These are phyloP conservation scores for Elymus sibiricus DNA, from an alignment of 176 grass and related monocot species.

Conservation along the genomic window DNA sequence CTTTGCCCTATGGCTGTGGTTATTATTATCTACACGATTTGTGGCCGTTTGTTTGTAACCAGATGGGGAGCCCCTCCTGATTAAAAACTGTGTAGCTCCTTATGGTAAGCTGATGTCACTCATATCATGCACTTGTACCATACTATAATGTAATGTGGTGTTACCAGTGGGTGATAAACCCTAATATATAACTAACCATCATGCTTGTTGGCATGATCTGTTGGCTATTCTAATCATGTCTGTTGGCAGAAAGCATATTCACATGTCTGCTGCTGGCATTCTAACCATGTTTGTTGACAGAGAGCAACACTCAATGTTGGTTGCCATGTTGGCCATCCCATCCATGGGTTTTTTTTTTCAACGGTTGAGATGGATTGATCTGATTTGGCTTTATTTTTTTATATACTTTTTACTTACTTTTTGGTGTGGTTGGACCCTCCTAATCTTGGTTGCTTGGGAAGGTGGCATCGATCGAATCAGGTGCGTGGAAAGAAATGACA, in stretches of 20 bases:
- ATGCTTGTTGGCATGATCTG: not conserved
- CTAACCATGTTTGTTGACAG: not conserved
- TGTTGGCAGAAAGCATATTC: conserved; percentile 8
- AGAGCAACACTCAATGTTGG: not conserved
- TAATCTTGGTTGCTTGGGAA: conserved; percentile 45
- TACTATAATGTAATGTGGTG: conserved; percentile 12
- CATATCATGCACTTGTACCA: not conserved
- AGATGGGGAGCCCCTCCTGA: conserved; percentile 30
- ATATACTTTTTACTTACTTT: not conserved
- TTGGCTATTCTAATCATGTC: conserved; percentile 15
- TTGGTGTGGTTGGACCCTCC: conserved; percentile 34
- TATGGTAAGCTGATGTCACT: not conserved
- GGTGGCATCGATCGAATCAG: conserved; percentile 24
- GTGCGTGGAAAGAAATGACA: conserved; percentile 10
- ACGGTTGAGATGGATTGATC: not conserved
- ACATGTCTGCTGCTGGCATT: not conserved
- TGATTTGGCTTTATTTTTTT: conserved; percentile 3
- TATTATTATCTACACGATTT: conserved; percentile 37
- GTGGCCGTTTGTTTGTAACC: conserved; percentile 42
- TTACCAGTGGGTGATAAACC: conserved; percentile 14
- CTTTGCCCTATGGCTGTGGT: conserved; percentile 33
- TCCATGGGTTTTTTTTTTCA: not conserved
- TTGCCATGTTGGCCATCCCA: not conserved
- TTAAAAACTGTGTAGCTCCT: conserved; percentile 22
- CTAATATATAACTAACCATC: conserved; percentile 15